These are phyloP conservation scores for Bertia moriformis DNA, from an alignment of 2,329 filamentous ascomycete species.

Conservation along the genomic window DNA sequence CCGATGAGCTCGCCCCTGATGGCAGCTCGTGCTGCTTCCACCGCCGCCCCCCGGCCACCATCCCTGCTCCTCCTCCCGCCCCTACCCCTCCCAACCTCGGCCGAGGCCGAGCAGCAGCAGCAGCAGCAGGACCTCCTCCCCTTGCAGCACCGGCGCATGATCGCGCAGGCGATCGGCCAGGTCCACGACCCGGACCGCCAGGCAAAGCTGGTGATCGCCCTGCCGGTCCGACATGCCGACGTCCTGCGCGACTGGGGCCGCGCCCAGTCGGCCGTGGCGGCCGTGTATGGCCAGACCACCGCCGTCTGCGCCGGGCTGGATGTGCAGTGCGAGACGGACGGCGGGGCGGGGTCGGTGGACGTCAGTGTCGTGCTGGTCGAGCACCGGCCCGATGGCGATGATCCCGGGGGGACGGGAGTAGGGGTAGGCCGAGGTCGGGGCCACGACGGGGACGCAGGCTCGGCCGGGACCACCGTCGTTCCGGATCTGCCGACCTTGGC, in stretches of 20 bases:
- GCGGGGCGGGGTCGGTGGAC: constrained; percentile 58
- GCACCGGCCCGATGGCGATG: constrained; percentile 44
- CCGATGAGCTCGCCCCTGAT: too few species aligned
- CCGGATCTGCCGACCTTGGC: constrained; percentile 9
- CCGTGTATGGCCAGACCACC: constrained; percentile 65
- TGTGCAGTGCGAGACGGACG: constrained; percentile 41
- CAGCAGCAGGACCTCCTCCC: too few species aligned
- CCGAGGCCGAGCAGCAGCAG: too few species aligned
- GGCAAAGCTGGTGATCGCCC: not conserved
- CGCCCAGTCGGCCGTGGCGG: constrained; percentile 62
- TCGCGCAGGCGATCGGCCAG: too few species aligned
- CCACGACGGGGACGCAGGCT: constrained; percentile 16
- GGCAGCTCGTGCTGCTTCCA: too few species aligned
- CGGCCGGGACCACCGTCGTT: constrained; percentile 30
- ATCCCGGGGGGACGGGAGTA: constrained; percentile 15
- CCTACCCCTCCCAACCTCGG: too few species aligned
- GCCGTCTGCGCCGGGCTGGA: constrained; percentile 50
- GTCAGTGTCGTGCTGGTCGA: constrained; percentile 61
- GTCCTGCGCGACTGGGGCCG: constrained; percentile 42
- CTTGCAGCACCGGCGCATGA: too few species aligned
- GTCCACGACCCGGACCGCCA: too few species aligned
- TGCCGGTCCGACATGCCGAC: not conserved
- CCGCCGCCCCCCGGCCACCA: too few species aligned
- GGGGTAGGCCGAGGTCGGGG: constrained; percentile 15
- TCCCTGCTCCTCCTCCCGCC: too few species aligned